phyloP scores from a whole-genome alignment of 768 basidiomycete species.

The Paxillus ammoniavirescens region DNA sequence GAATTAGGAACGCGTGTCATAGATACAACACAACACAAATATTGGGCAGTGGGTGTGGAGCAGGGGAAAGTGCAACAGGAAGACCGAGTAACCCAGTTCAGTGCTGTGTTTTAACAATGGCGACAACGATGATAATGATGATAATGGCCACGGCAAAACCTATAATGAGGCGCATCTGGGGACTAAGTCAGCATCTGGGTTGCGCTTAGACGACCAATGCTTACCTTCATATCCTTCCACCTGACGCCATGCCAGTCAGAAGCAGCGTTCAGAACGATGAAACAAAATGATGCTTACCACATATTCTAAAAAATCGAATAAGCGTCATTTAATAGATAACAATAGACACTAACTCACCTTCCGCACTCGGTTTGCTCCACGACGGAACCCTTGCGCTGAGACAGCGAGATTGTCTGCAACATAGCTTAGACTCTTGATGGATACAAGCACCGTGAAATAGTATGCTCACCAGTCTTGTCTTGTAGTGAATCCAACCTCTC shows the following conservation, averaged over 20 bases:
- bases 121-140: conserved; percentile 93
- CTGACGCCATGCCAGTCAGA: conserved; percentile 35
- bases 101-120: conserved; percentile 79
- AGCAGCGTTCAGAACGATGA: not conserved
- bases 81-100: conserved; percentile 19
- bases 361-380: conserved; percentile 95
- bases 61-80: conserved; percentile 2
- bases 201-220: conserved; percentile 13
- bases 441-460: not conserved
- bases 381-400: conserved; percentile 97
- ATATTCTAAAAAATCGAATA: conserved; percentile 58
- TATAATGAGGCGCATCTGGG: conserved; percentile 95
- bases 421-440: not conserved
- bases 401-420: conserved; percentile 88
- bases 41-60: conserved; percentile 12
- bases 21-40: conserved; percentile 43
- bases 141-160: conserved; percentile 86
- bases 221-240: conserved; percentile 98
- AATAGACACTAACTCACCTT: conserved; percentile 55
- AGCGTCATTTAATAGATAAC: not conserved
- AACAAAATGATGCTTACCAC: conserved; percentile 60
- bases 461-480: conserved; percentile 90
- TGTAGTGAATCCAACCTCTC: conserved; percentile 92
- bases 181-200: conserved; percentile 7
- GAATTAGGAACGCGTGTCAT: conserved; percentile 36